phyloP scores from a whole-genome alignment of 1,284 basidiomycete genomes.

The Farysia itapuensis region DNA sequence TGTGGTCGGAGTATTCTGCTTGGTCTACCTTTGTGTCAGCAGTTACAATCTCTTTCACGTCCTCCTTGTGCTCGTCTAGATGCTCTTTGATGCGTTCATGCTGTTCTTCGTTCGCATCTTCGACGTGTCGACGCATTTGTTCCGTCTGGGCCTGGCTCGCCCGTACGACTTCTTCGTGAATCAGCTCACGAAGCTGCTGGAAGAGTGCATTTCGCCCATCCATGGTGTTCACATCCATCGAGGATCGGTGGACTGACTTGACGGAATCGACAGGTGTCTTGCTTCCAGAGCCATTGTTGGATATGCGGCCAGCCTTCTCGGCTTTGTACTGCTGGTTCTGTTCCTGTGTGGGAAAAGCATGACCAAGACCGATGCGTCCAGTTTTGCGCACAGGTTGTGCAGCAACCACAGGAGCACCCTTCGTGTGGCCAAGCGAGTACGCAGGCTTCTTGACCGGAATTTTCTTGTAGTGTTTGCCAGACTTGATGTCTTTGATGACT shows the following conservation, averaged over 20 bases:
- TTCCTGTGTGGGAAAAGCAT: constrained; percentile 34
- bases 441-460: constrained; percentile 16
- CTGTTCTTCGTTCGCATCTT: constrained; percentile 10
- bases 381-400: constrained; percentile 3
- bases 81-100: constrained; percentile 12
- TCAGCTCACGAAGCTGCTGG: constrained; percentile 23
- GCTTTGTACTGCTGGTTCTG: constrained; percentile 27
- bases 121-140: constrained; percentile 26
- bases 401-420: constrained; percentile 17
- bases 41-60: constrained; percentile 11
- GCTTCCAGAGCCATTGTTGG: constrained; percentile 14
- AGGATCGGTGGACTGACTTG: constrained; percentile 3
- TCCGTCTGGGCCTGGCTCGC: constrained; percentile 36
- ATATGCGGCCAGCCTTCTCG: constrained; percentile 17
- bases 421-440: constrained; percentile 33
- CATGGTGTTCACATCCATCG: constrained; percentile 29
- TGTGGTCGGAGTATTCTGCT: constrained; percentile 1
- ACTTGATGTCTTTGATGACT: constrained; percentile 38
- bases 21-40: constrained; percentile 3
- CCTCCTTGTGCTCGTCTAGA: constrained; percentile 12
- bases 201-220: constrained; percentile 27
- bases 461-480: constrained; percentile 45
- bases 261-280: constrained; percentile 10
- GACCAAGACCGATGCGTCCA: constrained; percentile 28
- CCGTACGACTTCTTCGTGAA: constrained; percentile 38